These are phyloP conservation scores for Arachis hypogaea DNA, from an alignment of 306 rosid genomes.

Conservation along the genomic window DNA sequence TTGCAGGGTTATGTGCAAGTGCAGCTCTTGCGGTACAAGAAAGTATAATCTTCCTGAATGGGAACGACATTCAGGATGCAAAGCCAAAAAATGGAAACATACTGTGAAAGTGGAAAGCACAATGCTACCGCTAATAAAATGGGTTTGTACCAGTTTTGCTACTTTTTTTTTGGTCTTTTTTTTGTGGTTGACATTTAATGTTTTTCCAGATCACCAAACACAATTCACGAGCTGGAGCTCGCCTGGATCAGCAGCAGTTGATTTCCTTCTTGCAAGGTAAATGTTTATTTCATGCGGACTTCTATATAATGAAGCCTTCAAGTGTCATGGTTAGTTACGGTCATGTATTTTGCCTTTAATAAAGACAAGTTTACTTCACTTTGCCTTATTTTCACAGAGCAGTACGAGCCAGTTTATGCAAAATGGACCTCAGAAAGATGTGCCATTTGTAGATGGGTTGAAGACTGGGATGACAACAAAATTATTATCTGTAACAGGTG, in stretches of 20 bases:
- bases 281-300: constrained; percentile 27
- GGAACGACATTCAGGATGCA: constrained; percentile 89
- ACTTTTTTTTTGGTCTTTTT: constrained; percentile 6
- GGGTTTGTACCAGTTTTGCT: constrained; percentile 63
- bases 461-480: constrained; percentile 92
- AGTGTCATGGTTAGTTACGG: constrained; percentile 15
- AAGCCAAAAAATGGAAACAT: constrained; percentile 90
- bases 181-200: constrained; percentile 28
- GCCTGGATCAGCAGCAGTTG: constrained; percentile 58
- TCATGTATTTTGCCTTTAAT: constrained; percentile 24
- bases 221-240: constrained; percentile 48
- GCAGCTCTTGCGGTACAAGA: constrained; percentile 70
- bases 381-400: constrained; percentile 57
- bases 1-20: constrained; percentile 73
- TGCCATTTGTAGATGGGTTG: constrained; percentile 96
- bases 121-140: constrained; percentile 78
- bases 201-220: constrained; percentile 67
- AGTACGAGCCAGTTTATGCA: constrained; percentile 72
- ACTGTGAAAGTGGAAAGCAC: constrained; percentile 88
- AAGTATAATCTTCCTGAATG: constrained; percentile 75
- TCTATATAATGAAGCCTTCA: constrained; percentile 32
- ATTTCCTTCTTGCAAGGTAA: constrained; percentile 70
- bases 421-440: constrained; percentile 93
- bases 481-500: constrained; percentile 95
- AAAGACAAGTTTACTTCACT: constrained; percentile 29